Evolutionary conservation across 208 protist species (phyloP).

Genomic region (Trypanosoma avium): DNA sequence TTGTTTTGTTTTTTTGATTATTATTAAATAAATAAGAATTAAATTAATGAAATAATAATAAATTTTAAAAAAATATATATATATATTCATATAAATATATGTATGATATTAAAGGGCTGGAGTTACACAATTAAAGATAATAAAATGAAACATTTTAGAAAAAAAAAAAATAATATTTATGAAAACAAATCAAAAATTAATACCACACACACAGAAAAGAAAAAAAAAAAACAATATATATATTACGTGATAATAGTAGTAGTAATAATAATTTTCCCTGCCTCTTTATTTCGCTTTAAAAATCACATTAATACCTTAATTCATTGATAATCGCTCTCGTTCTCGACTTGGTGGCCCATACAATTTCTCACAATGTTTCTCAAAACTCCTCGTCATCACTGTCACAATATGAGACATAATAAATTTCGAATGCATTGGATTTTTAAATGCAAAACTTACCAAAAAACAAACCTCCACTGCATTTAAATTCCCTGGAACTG

Average conservation of each 20-base stretch:
- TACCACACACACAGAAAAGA: too few relatives aligned
- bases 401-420: conserved; percentile 78
- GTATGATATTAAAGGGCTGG: too few relatives aligned
- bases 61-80: conserved; percentile 8
- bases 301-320: not conserved
- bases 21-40: too few relatives aligned
- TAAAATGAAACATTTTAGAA: too few relatives aligned
- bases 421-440: conserved; percentile 67
- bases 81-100: conserved; percentile 21
- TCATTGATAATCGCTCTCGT: conserved; percentile 24
- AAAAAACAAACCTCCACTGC: conserved; percentile 71
- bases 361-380: conserved; percentile 66
- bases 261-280: too few relatives aligned
- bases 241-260: conserved; percentile 1
- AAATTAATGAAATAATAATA: too few relatives aligned
- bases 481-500: conserved; percentile 37
- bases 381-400: conserved; percentile 81
- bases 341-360: conserved; percentile 59
- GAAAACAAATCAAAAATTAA: too few relatives aligned
- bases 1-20: conserved; percentile 18
- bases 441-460: conserved; percentile 78
- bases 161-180: too few relatives aligned
- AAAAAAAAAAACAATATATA: conserved; percentile 11
- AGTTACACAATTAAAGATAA: too few relatives aligned
- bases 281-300: too few relatives aligned